Base-by-base conservation (phyloP, 2,329 filamentous ascomycete species). In the Microascus cirrosus region DNA sequence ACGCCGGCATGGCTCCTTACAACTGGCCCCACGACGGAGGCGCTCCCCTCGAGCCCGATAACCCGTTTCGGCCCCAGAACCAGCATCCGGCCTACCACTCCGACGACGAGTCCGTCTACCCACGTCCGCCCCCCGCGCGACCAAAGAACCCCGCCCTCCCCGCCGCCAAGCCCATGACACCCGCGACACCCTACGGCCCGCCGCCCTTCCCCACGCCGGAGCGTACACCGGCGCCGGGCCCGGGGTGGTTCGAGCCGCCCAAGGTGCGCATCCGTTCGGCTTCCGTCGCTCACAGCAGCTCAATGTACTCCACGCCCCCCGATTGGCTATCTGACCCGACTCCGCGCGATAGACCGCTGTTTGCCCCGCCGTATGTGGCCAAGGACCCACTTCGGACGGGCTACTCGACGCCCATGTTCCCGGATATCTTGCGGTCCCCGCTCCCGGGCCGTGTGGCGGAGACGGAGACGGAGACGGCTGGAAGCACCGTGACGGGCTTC, bases 161-260 rank as follows among this genome's bases (percentile, higher is more conserved):
- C 13, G 12, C 55, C 48, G n/a, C 20, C 32, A 52, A 51, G 25
- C 20, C 22, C 20, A 50, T 51, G 32, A 22, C 36, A 3, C 50
- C 45, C 18, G 39, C 34, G 32, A n/a, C n/a, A 10, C 24, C 55
- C 28, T 45, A 48, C 45, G 28, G 50, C 55, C 28, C 45, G 15
- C 45, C 45, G 4, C 32, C 55, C 48, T 53, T 39, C 28, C 55
- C 55, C 45, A n/a, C 35, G n/a, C n/a, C 45, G 10, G 28, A 52
- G 24, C 55, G 45, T 20, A 36, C 32, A 2, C 55, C 55, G 15
- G 18, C 28, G 12, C 45, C 55, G 15, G 22, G 48, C n/a, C 20
- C 20, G 28, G 32, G 39, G 45, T 57, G 55, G 55, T 57, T 57
- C 55, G 55, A 57, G 13, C 55, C 55, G 18, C 55, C 55, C 55